Base-by-base conservation (phyloP, 176 grass and related monocot species). In the Otatea glauca region DNA sequence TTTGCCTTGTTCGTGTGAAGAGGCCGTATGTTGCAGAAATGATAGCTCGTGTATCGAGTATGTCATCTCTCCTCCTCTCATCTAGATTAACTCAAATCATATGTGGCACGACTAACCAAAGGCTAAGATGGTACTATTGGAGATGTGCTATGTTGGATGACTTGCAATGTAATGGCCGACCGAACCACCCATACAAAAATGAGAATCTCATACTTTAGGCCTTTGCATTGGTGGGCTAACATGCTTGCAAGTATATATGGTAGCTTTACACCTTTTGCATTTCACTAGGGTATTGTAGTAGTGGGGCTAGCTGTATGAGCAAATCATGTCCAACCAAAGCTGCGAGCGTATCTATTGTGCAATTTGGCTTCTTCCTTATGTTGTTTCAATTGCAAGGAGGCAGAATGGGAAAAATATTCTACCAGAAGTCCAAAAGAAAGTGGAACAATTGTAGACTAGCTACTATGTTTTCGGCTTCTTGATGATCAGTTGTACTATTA, bases 151-250 rank as follows among this genome's bases (percentile, higher is more conserved):
- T 3, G 6, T 60, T 44, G 76, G 32, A 24, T 76, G 77, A 7
- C 18, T 74, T 81, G 48, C 60, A 23, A 0, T 68, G 80, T 17
- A 74, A 74, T 90, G 88, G 79, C 88, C 84, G 84, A 90, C 88
- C 72, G 58, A 74, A 58, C 7, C 50, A 79, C 74, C 84, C 79
- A 83, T 78, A 74, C 20, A 83, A 60, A 86, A 82, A 20, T 56
- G 73, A 39, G 58, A 18, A 43, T 23, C 18, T 21, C 16, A 29
- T 21, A 7, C 88, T 89, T 85, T 80, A 59, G 13, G 67, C 29
- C 56, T 89, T 73, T 27, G 79, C 83, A 5, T 85, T 78, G 84
- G 59, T 79, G 88, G 50, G 84, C 74, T 79, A 86, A 83, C 83
- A 83, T 86, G 88, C 45, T 37, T 42, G 83, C 72, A 72, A 82